phyloP scores from a whole-genome alignment of 352 stramenopile species.

The Discostella stelligera region DNA sequence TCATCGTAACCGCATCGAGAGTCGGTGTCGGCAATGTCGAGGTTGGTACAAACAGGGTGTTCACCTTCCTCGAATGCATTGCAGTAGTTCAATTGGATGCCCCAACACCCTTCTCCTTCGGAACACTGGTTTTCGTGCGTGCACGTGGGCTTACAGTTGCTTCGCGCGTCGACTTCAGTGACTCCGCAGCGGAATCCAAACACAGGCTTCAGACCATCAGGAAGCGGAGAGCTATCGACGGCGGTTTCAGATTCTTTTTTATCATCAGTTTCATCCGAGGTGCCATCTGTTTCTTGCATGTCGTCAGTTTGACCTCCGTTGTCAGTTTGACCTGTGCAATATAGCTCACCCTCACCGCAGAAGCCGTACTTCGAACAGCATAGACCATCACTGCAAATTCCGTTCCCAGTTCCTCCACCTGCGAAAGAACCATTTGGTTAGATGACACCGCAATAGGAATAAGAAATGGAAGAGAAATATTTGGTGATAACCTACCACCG shows the following conservation, averaged over 20 bases:
- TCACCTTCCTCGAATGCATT: conserved; percentile 53
- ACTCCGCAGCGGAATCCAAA: conserved; percentile 50
- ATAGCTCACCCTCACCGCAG: conserved; percentile 34
- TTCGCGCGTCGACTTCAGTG: conserved; percentile 49
- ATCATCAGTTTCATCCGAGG: conserved; percentile 2
- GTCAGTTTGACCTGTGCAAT: conserved; percentile 41
- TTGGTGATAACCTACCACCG: conserved; percentile 14
- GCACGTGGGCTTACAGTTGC: conserved; percentile 50
- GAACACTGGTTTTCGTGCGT: conserved; percentile 43
- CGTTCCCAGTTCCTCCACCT: conserved; percentile 42
- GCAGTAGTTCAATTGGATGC: conserved; percentile 55
- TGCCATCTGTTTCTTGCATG: conserved; percentile 15
- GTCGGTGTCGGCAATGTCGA: conserved; percentile 35
- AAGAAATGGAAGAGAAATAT: conserved; percentile 1
- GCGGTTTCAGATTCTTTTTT: neutral
- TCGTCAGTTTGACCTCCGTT: conserved; percentile 17
- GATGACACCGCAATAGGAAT: neutral
- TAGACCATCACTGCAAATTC: conserved; percentile 30
- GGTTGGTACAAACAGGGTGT: conserved; percentile 45
- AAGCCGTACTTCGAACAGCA: conserved; percentile 50
- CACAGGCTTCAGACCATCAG: conserved; percentile 28
- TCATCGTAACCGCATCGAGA: conserved; percentile 46
- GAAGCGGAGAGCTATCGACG: conserved; percentile 12
- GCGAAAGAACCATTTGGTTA: neutral
- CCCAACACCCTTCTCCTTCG: conserved; percentile 50